phyloP scores from a whole-genome alignment of 352 stramenopile species.

The Blastocystis sp. region DNA sequence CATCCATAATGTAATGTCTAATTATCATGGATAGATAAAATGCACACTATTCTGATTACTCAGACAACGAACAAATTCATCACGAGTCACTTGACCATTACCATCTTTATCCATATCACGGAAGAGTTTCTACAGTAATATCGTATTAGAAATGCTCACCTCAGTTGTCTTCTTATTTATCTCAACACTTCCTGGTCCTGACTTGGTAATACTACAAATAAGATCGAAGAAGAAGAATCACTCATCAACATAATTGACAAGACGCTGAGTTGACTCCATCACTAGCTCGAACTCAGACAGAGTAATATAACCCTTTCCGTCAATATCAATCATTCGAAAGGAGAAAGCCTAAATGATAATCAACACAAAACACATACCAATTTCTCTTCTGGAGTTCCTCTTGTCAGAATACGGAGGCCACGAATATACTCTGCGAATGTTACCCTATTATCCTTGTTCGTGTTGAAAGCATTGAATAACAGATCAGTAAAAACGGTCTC shows the following conservation, averaged over 20 bases:
- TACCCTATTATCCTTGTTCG: neutral
- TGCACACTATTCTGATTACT: neutral
- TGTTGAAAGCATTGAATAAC: conserved; percentile 59
- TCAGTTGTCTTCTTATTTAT: conserved; percentile 7
- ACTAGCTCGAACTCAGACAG: conserved; percentile 49
- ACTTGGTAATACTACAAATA: conserved; percentile 35
- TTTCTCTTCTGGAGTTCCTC: conserved; percentile 64
- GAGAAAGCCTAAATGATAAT: conserved; percentile 43
- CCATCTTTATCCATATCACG: conserved; percentile 53
- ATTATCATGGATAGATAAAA: neutral
- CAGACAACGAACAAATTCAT: conserved; percentile 53
- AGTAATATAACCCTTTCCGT: conserved; percentile 53
- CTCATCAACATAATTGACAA: conserved; percentile 66
- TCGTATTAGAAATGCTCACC: neutral
- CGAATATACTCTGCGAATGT: conserved; percentile 47
- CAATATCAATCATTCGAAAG: conserved; percentile 56
- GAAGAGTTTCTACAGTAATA: conserved; percentile 42
- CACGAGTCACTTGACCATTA: conserved; percentile 20
- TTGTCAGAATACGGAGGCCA: conserved; percentile 51
- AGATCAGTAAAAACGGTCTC: conserved; percentile 59
- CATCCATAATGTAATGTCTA: conserved; percentile 51
- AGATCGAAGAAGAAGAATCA: neutral
- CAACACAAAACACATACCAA: neutral
- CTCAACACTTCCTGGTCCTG: neutral
- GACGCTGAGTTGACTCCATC: conserved; percentile 57